Evolutionary conservation across 495 filamentous ascomycete genomes (phyloP).

Genomic region (Podospora sp.): DNA sequence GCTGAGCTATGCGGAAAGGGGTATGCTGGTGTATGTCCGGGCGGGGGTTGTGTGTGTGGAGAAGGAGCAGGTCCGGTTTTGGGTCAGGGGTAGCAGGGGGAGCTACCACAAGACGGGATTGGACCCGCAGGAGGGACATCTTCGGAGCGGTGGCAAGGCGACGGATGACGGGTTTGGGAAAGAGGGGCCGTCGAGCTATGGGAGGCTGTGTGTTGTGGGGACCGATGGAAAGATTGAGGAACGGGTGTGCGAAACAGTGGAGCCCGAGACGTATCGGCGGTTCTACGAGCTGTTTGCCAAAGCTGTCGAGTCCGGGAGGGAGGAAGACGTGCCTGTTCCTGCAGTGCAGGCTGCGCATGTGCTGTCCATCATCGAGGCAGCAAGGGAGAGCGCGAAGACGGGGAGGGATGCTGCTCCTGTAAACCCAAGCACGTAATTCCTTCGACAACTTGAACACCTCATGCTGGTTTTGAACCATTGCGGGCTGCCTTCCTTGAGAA

Average conservation of each 20-base stretch:
- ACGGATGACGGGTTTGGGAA: slow-evolving; percentile 66
- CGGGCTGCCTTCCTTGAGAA: too few species aligned
- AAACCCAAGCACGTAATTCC: too few species aligned
- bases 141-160: slow-evolving; percentile 68
- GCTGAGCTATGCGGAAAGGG: slow-evolving; percentile 63
- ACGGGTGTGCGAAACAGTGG: slow-evolving; percentile 59
- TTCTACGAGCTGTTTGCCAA: slow-evolving; percentile 72
- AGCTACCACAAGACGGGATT: slow-evolving; percentile 80
- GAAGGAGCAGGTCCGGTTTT: slow-evolving; percentile 72
- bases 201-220: slow-evolving; percentile 44
- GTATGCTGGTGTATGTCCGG: slow-evolving; percentile 65
- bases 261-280: slow-evolving; percentile 70
- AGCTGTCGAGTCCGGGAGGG: slow-evolving; percentile 61
- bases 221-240: slow-evolving; percentile 42
- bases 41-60: slow-evolving; percentile 72
- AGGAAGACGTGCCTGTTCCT: slow-evolving; percentile 68
- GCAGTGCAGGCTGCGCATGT: slow-evolving; percentile 71
- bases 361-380: slow-evolving; percentile 73
- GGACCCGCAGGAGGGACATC: slow-evolving; percentile 81
- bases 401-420: slow-evolving; percentile 58
- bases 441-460: too few species aligned
- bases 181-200: slow-evolving; percentile 54
- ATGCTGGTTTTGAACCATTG: too few species aligned
- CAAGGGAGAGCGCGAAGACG: slow-evolving; percentile 64
- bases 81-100: slow-evolving; percentile 78